phyloP scores from a whole-genome alignment of 2,329 filamentous ascomycete species.

The Pseudogymnoascus sp. region DNA sequence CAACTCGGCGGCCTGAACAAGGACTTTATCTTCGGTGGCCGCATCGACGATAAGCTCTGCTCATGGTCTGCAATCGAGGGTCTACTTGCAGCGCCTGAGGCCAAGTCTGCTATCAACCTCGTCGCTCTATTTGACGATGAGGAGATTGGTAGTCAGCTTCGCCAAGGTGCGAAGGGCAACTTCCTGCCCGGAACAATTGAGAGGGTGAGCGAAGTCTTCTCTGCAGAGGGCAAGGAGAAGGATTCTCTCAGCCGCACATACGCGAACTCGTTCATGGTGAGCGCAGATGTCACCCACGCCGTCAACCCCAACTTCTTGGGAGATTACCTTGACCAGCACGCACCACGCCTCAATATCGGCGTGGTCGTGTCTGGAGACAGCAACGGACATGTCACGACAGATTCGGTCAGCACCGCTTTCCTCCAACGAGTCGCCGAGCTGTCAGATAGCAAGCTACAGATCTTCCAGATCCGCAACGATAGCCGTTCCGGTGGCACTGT shows the following conservation, averaged over 20 bases:
- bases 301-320: conserved; percentile 89
- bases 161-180: conserved; percentile 84
- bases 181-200: conserved; percentile 77
- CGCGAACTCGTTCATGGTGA: conserved; percentile 85
- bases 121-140: conserved; percentile 96
- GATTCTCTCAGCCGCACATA: conserved; percentile 64
- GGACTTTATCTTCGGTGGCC: conserved; percentile 90
- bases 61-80: conserved; percentile 85
- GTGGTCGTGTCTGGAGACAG: conserved; percentile 71
- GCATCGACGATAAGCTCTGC: conserved; percentile 97
- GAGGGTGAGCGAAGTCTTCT: conserved; percentile 65
- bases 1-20: conserved; percentile 76
- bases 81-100: conserved; percentile 51
- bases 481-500: conserved; percentile 83
- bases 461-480: conserved; percentile 95
- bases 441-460: conserved; percentile 62
- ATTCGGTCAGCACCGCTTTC: conserved; percentile 75
- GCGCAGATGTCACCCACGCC: conserved; percentile 87
- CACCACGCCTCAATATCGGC: conserved; percentile 82
- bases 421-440: conserved; percentile 71
- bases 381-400: conserved; percentile 95
- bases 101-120: conserved; percentile 70
- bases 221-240: conserved; percentile 28
- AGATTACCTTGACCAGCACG: conserved; percentile 76
- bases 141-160: conserved; percentile 84